These are phyloP conservation scores for Glarea lozoyensis DNA, from an alignment of 495 filamentous ascomycete genomes.

Conservation along the genomic window DNA sequence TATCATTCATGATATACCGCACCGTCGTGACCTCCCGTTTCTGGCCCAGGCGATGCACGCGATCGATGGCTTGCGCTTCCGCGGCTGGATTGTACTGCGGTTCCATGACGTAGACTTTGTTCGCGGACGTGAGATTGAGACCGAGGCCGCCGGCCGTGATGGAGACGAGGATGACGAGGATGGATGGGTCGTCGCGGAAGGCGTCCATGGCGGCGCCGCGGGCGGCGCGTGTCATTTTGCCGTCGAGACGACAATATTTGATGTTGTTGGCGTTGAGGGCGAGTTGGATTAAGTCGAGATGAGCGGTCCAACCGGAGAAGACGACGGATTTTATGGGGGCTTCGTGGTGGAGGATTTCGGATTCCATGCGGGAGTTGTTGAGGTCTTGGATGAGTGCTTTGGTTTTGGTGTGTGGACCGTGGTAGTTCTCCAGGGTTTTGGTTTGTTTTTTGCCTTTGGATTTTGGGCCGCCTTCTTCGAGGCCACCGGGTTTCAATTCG, in stretches of 20 bases:
- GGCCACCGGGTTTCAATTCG: conserved; percentile 54
- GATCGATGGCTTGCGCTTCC: conserved; percentile 89
- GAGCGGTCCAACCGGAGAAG: conserved; percentile 89
- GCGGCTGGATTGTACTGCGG: conserved; percentile 95
- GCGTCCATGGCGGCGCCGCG: conserved; percentile 62
- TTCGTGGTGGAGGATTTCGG: conserved; percentile 43
- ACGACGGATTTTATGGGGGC: conserved; percentile 81
- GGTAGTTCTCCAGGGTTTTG: conserved; percentile 60
- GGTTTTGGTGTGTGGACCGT: conserved; percentile 86
- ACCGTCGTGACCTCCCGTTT: conserved; percentile 71
- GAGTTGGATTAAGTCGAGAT: conserved; percentile 86
- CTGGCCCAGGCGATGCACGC: conserved; percentile 89
- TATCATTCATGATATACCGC: conserved; percentile 79
- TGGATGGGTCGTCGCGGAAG: conserved; percentile 63
- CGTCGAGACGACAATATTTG: conserved; percentile 74
- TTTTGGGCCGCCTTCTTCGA: conserved; percentile 45
- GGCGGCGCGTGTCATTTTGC: conserved; percentile 66
- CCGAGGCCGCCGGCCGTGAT: conserved; percentile 89
- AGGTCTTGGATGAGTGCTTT: conserved; percentile 65
- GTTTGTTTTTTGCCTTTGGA: conserved; percentile 35
- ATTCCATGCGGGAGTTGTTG: conserved; percentile 47
- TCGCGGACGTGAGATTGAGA: conserved; percentile 80
- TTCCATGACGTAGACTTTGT: conserved; percentile 92
- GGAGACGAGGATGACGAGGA: conserved; percentile 80
- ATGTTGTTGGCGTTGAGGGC: conserved; percentile 63